These are phyloP conservation scores for Phytopythium litorale DNA, from an alignment of 352 stramenopile genomes.

Conservation along the genomic window DNA sequence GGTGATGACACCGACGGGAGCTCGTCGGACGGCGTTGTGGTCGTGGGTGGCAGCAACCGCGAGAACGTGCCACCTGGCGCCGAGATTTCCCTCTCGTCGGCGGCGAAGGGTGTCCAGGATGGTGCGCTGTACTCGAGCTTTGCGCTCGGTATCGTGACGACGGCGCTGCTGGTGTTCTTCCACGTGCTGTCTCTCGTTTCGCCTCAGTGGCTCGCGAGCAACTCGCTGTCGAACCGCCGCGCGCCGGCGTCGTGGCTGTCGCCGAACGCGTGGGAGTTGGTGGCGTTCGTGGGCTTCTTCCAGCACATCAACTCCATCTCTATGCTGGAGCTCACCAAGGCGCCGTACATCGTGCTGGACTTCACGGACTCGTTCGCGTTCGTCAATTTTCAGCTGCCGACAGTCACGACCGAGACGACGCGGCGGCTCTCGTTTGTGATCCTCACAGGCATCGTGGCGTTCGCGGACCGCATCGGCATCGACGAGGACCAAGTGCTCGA, in stretches of 20 bases:
- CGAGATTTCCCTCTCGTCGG: slow-evolving; percentile 46
- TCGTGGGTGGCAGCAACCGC: slow-evolving; percentile 48
- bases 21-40: slow-evolving; percentile 22
- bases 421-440: slow-evolving; percentile 45
- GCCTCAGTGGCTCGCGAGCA: slow-evolving; percentile 32
- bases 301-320: slow-evolving; percentile 72
- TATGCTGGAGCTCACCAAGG: slow-evolving; percentile 68
- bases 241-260: slow-evolving; percentile 33
- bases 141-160: slow-evolving; percentile 41
- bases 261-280: slow-evolving; percentile 69
- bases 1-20: slow-evolving; percentile 16
- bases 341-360: slow-evolving; percentile 68
- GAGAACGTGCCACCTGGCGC: slow-evolving; percentile 45
- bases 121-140: slow-evolving; percentile 45
- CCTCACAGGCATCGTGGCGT: slow-evolving; percentile 66
- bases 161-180: slow-evolving; percentile 49
- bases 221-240: slow-evolving; percentile 13
- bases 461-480: slow-evolving; percentile 61
- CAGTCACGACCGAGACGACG: slow-evolving; percentile 31
- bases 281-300: slow-evolving; percentile 55
- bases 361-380: slow-evolving; percentile 80
- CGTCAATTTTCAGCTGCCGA: slow-evolving; percentile 49
- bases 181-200: slow-evolving; percentile 47
- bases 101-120: slow-evolving; percentile 40
- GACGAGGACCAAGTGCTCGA: slow-evolving; percentile 42